Percentiles rank a stretch among this genome's conserved stretches.
These are phyloP conservation scores for Oenanthe javanica DNA, from an alignment of 140 eudicot genomes.

Conservation along the genomic window DNA sequence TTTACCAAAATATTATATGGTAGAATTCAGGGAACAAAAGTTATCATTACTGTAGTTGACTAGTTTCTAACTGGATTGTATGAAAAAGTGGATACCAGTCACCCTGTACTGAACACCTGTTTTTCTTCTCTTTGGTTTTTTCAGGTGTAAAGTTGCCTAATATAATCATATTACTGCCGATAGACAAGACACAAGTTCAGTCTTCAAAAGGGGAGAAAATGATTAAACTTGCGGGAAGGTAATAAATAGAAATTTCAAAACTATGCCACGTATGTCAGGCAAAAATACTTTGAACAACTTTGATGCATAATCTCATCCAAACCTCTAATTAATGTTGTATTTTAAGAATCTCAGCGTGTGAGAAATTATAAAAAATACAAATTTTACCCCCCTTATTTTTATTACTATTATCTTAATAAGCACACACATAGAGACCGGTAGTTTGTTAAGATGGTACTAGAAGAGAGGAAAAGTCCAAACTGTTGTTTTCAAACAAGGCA, in stretches of 20 bases:
- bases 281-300: not conserved
- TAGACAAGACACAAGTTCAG: conserved; percentile 57
- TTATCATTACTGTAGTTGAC: no score
- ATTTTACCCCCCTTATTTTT: not conserved
- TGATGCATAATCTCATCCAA: not conserved
- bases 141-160: conserved; percentile 92
- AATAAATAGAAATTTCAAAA: conserved; percentile 11
- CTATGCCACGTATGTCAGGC: not conserved
- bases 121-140: conserved; percentile 12
- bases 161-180: conserved; percentile 60
- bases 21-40: no score
- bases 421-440: not conserved
- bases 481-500: not conserved
- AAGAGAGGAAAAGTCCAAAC: not conserved
- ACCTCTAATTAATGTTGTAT: not conserved
- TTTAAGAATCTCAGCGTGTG: not conserved
- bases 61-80: not conserved
- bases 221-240: conserved; percentile 78
- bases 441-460: not conserved
- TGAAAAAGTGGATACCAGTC: not conserved
- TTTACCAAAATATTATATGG: no score
- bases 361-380: not conserved
- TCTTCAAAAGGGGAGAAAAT: conserved; percentile 55
- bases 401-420: not conserved
- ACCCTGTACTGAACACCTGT: not conserved